phyloP scores from a whole-genome alignment of 805 yeast genomes.

The Saturnispora silvae region DNA sequence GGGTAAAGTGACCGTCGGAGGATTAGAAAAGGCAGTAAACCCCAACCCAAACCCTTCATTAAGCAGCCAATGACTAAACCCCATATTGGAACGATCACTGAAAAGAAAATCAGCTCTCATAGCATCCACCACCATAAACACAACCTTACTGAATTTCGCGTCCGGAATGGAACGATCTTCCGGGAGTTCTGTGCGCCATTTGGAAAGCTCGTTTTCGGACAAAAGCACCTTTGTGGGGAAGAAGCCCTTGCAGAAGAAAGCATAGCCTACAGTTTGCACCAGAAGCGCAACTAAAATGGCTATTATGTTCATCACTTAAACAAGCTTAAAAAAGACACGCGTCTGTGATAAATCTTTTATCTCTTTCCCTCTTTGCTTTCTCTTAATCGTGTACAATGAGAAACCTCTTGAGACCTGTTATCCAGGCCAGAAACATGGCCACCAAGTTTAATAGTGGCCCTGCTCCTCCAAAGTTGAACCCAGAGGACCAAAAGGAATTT shows the following conservation, averaged over 20 bases:
- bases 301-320: slow-evolving; percentile 9
- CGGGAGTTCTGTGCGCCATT: slow-evolving; percentile 24
- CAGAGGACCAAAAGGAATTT: slow-evolving; percentile 82
- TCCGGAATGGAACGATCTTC: slow-evolving; percentile 20
- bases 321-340: background rate
- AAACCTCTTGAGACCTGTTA: background rate
- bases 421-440: slow-evolving; percentile 8
- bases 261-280: slow-evolving; percentile 42
- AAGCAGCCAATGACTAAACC: slow-evolving; percentile 53
- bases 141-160: slow-evolving; percentile 52
- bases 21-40: slow-evolving; percentile 83
- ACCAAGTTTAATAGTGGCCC: slow-evolving; percentile 18
- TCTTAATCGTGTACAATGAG: background rate
- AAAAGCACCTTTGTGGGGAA: slow-evolving; percentile 82
- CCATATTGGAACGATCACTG: slow-evolving; percentile 54
- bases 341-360: background rate
- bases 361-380: background rate
- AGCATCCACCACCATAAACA: slow-evolving; percentile 88
- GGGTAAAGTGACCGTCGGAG: slow-evolving; percentile 95
- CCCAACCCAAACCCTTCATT: slow-evolving; percentile 67
- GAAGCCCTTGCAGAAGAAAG: slow-evolving; percentile 69
- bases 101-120: slow-evolving; percentile 81
- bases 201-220: slow-evolving; percentile 42
- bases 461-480: slow-evolving; percentile 66
- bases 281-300: slow-evolving; percentile 11